These are phyloP conservation scores for Plasmodium fragile DNA, from an alignment of 169 alveolate genomes.

Conservation along the genomic window DNA sequence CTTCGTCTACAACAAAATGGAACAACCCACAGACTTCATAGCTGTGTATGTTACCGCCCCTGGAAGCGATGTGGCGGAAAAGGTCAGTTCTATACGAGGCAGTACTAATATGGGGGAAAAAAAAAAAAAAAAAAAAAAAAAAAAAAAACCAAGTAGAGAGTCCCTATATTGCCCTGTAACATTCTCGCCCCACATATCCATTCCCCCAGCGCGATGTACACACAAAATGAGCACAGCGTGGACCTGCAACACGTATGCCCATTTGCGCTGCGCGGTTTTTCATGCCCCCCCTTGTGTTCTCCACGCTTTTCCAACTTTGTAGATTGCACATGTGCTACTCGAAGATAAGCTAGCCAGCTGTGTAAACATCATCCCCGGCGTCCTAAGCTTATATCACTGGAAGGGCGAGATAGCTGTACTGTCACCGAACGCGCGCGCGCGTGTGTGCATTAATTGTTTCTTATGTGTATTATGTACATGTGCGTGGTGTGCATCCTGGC, in stretches of 20 bases:
- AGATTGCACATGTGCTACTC: conserved; percentile 57
- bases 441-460: not conserved
- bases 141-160: not conserved
- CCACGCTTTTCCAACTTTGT: not conserved
- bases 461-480: not conserved
- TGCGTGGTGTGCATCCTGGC: not conserved
- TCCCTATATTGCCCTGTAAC: too few relatives aligned
- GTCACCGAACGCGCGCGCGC: not conserved
- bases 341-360: conserved; percentile 61
- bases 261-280: not conserved
- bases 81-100: not conserved
- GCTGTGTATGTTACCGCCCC: conserved; percentile 72
- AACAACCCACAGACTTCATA: conserved; percentile 7
- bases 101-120: not conserved
- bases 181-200: not conserved
- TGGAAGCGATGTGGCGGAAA: conserved; percentile 66
- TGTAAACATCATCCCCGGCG: conserved; percentile 56
- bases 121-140: not conserved
- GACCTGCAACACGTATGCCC: not conserved
- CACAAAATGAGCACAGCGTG: not conserved
- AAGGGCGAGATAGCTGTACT: conserved; percentile 75
- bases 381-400: conserved; percentile 69
- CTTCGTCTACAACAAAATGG: not conserved
- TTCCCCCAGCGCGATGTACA: not conserved
- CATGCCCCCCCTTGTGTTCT: not conserved